phyloP scores from a whole-genome alignment of 2,329 filamentous ascomycete species.

The Alternaria incomplexa region DNA sequence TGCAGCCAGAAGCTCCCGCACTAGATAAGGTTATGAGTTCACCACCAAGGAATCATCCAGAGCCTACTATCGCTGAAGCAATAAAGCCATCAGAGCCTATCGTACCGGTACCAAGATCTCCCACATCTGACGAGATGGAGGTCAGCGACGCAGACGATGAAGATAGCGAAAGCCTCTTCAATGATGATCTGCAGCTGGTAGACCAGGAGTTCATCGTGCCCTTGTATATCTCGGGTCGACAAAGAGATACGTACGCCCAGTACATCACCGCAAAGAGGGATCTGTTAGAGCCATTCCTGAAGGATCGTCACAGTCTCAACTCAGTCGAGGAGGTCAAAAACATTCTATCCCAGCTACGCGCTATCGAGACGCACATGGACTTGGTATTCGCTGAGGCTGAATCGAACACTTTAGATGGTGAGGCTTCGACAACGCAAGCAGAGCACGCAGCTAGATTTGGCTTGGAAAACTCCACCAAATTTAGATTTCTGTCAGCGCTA shows the following conservation, averaged over 20 bases:
- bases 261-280: conserved; percentile 26
- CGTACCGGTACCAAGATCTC: background rate
- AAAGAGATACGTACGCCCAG: conserved; percentile 31
- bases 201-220: conserved; percentile 42
- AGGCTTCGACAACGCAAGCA: conserved; percentile 20
- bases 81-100: background rate
- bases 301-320: conserved; percentile 14
- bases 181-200: conserved; percentile 39
- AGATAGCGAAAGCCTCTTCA: conserved; percentile 26
- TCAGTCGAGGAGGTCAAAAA: conserved; percentile 23
- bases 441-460: conserved; percentile 35
- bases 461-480: conserved; percentile 41
- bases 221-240: conserved; percentile 40
- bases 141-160: conserved; percentile 28
- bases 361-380: conserved; percentile 43
- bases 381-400: conserved; percentile 34
- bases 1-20: conserved; percentile 1
- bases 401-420: conserved; percentile 3
- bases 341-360: conserved; percentile 27
- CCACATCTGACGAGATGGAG: conserved; percentile 20
- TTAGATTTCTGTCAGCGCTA: conserved; percentile 36
- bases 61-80: conserved; percentile 8
- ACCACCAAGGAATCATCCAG: background rate
- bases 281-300: conserved; percentile 24
- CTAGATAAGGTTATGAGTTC: conserved; percentile 1